Evolutionary conservation across 2,329 filamentous ascomycete species (phyloP).

Genomic region (Neonectria sp.): DNA sequence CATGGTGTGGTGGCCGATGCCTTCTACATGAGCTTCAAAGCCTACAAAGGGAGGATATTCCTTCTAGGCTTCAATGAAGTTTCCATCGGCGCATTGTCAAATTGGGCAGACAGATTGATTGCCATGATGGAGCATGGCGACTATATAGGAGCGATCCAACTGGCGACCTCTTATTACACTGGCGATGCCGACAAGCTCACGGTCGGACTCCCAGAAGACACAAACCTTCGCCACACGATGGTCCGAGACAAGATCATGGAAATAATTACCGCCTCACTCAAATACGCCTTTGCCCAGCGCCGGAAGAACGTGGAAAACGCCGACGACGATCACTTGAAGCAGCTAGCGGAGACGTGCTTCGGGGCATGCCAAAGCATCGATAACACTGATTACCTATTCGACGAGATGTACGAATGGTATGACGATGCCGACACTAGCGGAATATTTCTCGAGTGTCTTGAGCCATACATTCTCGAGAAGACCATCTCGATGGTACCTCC

Average conservation of each 20-base stretch:
- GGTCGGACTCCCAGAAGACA: slow-evolving; percentile 91
- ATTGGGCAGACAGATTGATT: slow-evolving; percentile 95
- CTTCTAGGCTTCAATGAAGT: slow-evolving; percentile 94
- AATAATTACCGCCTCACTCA: slow-evolving; percentile 93
- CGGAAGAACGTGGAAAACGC: slow-evolving; percentile 62
- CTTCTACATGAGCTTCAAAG: slow-evolving; percentile 97
- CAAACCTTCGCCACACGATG: slow-evolving; percentile 80
- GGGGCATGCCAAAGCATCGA: slow-evolving; percentile 83
- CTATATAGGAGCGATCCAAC: slow-evolving; percentile 89
- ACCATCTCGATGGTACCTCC: slow-evolving; percentile 84
- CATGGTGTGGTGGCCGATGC: slow-evolving; percentile 97
- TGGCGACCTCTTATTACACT: slow-evolving; percentile 93
- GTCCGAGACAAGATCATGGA: slow-evolving; percentile 92
- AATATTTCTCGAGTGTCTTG: slow-evolving; percentile 89
- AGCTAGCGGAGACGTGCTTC: slow-evolving; percentile 88
- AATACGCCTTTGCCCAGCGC: slow-evolving; percentile 85
- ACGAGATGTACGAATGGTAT: slow-evolving; percentile 91
- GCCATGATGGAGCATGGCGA: slow-evolving; percentile 98
- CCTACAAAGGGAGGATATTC: slow-evolving; percentile 95
- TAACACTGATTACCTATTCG: slow-evolving; percentile 89
- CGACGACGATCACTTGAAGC: slow-evolving; percentile 75
- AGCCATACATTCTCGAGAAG: slow-evolving; percentile 87
- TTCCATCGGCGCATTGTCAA: slow-evolving; percentile 91
- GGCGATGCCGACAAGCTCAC: slow-evolving; percentile 95
- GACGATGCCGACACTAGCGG: slow-evolving; percentile 81